Evolutionary conservation across 805 yeast genomes (phyloP), one percentile per base, ranked within the genome.

Genomic region (Naumovozyma dairenensis): DNA sequence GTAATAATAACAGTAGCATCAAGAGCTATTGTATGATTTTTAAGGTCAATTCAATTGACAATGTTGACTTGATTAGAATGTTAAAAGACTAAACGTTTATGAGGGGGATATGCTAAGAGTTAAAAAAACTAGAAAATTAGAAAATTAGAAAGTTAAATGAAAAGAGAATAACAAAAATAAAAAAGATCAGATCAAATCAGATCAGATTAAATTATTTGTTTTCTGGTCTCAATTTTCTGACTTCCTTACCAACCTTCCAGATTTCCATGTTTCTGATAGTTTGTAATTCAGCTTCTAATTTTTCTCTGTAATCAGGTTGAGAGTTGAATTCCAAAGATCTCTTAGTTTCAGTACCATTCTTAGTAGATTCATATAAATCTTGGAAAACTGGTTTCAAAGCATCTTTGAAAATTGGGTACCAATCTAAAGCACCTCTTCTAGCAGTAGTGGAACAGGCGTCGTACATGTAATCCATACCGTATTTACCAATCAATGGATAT

Each of bases 391-490:
- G 97, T 76, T 92, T 92, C 70, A 92, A 77, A 61, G 96, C 96
- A 54, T 84, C 89, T 78, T 87, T 87, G 86, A 92, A 92, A 68
- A 81, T 72, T 68, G 97, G 97, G 76, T 92, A 89, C 98, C 98
- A 92, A 75, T 92, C 98, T 58, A 92, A 77, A 63, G 98, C 98
- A 77, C 98, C 98, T 74, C 98, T 85, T 78, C 97, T 86, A 59
- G 98, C 98, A 52, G 98, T 92, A 62, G 98, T 92, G 52, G 98
- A 92, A 72, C 98, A 92, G 58, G 98, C 98, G 64, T 92, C 97
- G 79, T 92, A 92, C 98, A 92, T 92, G 89, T 92, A 92, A 72
- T 92, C 98, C 98, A 92, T 92, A 73, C 98, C 98, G 77, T 92
- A 83, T 71, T 85, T 86, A 71, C 98, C 98, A 55, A 92, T 67